Evolutionary conservation across 352 stramenopile species (phyloP), one percentile per base, ranked within the genome.

Genomic region (Thalassiosira livingstoniorum): DNA sequence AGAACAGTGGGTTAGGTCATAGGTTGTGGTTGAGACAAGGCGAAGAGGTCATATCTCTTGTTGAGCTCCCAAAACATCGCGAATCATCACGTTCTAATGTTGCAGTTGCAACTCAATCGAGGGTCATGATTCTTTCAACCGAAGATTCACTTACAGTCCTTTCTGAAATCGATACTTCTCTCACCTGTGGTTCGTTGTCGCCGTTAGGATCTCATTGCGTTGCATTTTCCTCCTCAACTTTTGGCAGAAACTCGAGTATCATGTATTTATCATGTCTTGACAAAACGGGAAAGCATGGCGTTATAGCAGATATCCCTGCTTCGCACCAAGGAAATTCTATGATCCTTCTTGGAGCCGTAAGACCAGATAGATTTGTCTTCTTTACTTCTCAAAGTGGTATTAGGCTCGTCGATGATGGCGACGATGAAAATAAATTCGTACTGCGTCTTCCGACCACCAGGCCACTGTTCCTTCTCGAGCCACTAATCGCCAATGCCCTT

Each of bases 401-500:
- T 32, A 69, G 75, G 51, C 55, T 92, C 0, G 68, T 87, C 13
- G 72, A 92, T 23, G 57, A 87, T 35, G 78, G 69, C 2, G 79
- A 85, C 25, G 75, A 79, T 61, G 80, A 88, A 65, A 68, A 90
- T 34, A 65, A 62, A 0, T 90, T 94, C 67, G 54, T 88, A 13
- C 37, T 91, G 13, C 88, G 87, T 10, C 54, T 86, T 37, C 63
- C 83, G 25, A 61, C 54, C 13, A 94, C 87, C 29, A 61, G 73
- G 37, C 88, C 91, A 32, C 54, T 85, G 4, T 80, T 95, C 2
- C 66, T 94, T 35, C 75, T 95, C 11, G 90, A 95, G 55, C 89
- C 91, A 18, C 75, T 94, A 23, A 62, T 95, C 73, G 87, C 87
- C 2, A 95, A 94, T 78, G 88, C 87, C 53, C 82, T 95, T 29